Conservation (phyloP, 1,139 yeast species). For the Zhuliangozyma parablackwelliae region DNA sequence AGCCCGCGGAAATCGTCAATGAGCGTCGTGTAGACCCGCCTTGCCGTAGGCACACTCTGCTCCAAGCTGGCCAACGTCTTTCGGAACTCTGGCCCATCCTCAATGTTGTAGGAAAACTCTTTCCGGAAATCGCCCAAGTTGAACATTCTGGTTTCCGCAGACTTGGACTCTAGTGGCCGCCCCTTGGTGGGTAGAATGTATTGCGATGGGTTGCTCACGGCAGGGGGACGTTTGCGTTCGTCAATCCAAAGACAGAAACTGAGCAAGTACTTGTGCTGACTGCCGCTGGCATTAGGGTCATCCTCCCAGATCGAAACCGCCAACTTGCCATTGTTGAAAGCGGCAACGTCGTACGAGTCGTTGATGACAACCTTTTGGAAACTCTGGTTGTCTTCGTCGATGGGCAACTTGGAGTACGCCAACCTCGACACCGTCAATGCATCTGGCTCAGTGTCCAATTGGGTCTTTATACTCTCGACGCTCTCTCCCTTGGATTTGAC, state of each 20-base stretch:
- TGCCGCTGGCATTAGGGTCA: slow-evolving; percentile 10
- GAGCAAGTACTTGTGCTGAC: slow-evolving; percentile 19
- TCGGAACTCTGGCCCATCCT: slow-evolving; percentile 76
- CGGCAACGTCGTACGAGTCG: slow-evolving; percentile 20
- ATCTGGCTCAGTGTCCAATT: slow-evolving; percentile 3
- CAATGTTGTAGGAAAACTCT: slow-evolving; percentile 37
- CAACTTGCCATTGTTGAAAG: slow-evolving; percentile 18
- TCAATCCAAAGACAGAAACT: slow-evolving; percentile 31
- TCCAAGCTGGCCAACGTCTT: slow-evolving; percentile 54
- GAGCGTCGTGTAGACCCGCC: slow-evolving; percentile 32
- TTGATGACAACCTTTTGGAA: slow-evolving; percentile 28
- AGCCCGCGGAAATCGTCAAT: slow-evolving; percentile 31
- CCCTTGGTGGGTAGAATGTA: slow-evolving; percentile 4
- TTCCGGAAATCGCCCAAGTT: slow-evolving; percentile 19
- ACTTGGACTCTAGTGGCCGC: slow-evolving; percentile 4
- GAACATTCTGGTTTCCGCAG: slow-evolving; percentile 6
- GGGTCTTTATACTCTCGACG: slow-evolving; percentile 6
- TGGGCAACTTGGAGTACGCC: slow-evolving; percentile 22
- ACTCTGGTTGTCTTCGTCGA: slow-evolving; percentile 15
- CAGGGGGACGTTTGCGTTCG: slow-evolving; percentile 4
- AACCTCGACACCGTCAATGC: slow-evolving; percentile 22
- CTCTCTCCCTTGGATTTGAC: slow-evolving; percentile 17
- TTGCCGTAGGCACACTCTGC: slow-evolving; percentile 44
- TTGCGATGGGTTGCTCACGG: slow-evolving; percentile 1
- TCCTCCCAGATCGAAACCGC: slow-evolving; percentile 29